These are phyloP conservation scores for Pseudopediastrum boryanum DNA, from an alignment of 139 green algal species.

Conservation along the genomic window DNA sequence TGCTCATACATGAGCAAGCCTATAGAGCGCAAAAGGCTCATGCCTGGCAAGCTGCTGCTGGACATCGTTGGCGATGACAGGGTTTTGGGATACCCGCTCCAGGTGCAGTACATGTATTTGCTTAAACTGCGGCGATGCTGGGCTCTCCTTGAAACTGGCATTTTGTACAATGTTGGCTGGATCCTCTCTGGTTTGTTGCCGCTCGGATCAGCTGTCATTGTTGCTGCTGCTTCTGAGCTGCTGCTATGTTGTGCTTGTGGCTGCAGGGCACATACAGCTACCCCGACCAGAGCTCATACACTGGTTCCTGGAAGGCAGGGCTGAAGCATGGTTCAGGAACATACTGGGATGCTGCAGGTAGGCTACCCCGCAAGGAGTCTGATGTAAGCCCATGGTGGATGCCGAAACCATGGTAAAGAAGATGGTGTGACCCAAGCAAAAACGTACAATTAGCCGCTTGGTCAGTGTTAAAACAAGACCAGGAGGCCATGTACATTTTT, in stretches of 20 bases:
- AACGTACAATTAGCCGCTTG: no score
- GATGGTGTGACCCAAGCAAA: no score
- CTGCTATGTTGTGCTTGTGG: background rate
- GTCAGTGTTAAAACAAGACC: no score
- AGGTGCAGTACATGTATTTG: background rate
- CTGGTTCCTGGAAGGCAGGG: slow-evolving; percentile 62
- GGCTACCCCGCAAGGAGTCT: no score
- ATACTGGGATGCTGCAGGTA: slow-evolving; percentile 54
- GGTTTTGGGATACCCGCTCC: background rate
- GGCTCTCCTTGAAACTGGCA: background rate
- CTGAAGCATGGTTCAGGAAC: slow-evolving; percentile 64
- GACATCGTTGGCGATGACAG: no score
- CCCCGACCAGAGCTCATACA: slow-evolving; percentile 71
- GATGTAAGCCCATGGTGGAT: no score
- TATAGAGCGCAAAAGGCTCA: no score
- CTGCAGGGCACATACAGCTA: slow-evolving; percentile 66
- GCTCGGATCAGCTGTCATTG: background rate
- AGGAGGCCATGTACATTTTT: no score
- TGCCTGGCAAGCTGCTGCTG: no score
- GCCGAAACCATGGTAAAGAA: no score
- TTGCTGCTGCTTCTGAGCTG: background rate
- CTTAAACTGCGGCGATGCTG: background rate
- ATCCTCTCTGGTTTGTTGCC: background rate
- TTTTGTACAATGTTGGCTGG: background rate
- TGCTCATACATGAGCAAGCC: no score